Percentiles rank a stretch among this genome's conserved stretches.
phyloP scores from a whole-genome alignment of 257 asterid genomes.

The Solanum tarapatanum region DNA sequence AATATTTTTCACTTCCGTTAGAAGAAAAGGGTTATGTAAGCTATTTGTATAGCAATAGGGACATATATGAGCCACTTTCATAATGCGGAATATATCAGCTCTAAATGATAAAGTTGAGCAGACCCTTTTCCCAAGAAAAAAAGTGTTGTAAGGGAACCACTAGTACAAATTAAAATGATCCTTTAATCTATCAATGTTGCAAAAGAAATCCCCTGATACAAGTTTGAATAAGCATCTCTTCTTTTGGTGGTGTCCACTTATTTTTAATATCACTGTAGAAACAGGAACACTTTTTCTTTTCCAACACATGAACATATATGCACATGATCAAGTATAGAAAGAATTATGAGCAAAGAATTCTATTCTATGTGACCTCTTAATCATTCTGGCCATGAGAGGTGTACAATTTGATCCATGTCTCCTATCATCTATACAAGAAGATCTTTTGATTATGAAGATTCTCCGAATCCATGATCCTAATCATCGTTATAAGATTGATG shows the following conservation, averaged over 20 bases:
- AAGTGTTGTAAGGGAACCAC: conserved; percentile 1
- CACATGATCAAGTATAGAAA: not conserved
- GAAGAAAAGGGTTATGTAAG: too few species aligned
- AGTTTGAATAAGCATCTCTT: conserved; percentile 16
- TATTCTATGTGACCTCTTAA: not conserved
- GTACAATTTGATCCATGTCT: not conserved
- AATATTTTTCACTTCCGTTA: too few species aligned
- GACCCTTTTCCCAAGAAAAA: not conserved
- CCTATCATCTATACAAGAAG: conserved; percentile 23
- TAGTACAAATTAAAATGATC: conserved; percentile 3
- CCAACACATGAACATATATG: not conserved
- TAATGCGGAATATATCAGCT: too few species aligned
- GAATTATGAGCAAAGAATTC: not conserved
- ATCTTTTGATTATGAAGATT: conserved; percentile 38
- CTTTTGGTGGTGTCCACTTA: conserved; percentile 7
- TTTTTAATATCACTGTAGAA: not conserved
- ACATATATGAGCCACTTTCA: too few species aligned
- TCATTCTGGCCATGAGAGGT: conserved; percentile 17
- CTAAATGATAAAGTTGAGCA: too few species aligned
- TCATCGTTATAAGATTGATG: conserved; percentile 36
- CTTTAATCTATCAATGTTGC: not conserved
- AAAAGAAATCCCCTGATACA: not conserved
- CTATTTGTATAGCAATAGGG: too few species aligned
- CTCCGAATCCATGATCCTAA: conserved; percentile 52
- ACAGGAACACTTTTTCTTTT: not conserved